phyloP scores from a whole-genome alignment of 2,329 filamentous ascomycete species.

The Colletotrichum sp. region DNA sequence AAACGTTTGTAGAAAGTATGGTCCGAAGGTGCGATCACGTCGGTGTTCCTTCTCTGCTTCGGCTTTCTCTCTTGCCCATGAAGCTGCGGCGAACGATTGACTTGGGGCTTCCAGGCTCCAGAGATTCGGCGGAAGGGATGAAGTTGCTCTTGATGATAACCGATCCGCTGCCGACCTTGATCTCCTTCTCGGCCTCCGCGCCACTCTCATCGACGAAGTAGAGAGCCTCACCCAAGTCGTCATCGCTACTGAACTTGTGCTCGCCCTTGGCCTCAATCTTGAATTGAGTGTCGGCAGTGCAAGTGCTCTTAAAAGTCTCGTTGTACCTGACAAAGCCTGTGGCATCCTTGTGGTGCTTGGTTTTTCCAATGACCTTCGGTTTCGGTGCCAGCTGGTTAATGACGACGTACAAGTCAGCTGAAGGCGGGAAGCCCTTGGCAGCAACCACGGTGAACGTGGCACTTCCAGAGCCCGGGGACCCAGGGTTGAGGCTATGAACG shows the following conservation, averaged over 20 bases:
- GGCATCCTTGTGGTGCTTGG: slow-evolving; percentile 82
- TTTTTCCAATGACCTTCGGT: slow-evolving; percentile 86
- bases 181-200: slow-evolving; percentile 70
- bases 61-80: slow-evolving; percentile 58
- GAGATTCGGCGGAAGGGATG: slow-evolving; percentile 42
- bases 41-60: slow-evolving; percentile 49
- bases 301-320: slow-evolving; percentile 79
- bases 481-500: slow-evolving; percentile 65
- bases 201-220: slow-evolving; percentile 90
- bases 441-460: slow-evolving; percentile 83
- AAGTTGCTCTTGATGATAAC: slow-evolving; percentile 81
- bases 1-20: neutral
- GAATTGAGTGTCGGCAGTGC: slow-evolving; percentile 84
- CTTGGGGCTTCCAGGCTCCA: slow-evolving; percentile 51
- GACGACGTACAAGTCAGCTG: slow-evolving; percentile 78
- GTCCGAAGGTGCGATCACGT: neutral
- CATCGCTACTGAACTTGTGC: slow-evolving; percentile 81
- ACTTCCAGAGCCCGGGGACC: slow-evolving; percentile 69
- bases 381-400: slow-evolving; percentile 72
- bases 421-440: slow-evolving; percentile 77
- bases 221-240: slow-evolving; percentile 81
- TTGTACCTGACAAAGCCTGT: slow-evolving; percentile 72
- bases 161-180: slow-evolving; percentile 74
- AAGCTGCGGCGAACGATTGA: slow-evolving; percentile 57
- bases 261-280: slow-evolving; percentile 86